phyloP scores from a whole-genome alignment of 2,329 filamentous ascomycete species.

The Fonsecaea nubica region DNA sequence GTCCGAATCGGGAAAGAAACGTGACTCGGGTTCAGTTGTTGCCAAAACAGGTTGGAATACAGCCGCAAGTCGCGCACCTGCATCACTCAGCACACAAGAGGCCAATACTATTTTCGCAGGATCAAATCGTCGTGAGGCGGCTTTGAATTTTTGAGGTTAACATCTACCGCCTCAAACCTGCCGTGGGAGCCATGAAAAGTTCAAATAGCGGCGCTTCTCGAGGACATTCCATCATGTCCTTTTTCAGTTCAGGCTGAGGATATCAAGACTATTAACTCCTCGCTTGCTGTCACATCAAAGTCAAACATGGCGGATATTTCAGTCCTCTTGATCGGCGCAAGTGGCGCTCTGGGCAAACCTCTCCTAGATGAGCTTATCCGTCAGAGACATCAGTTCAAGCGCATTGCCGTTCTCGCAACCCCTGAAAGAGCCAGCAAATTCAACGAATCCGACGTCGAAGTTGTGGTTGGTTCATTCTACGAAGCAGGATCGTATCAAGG shows the following conservation, averaged over 20 bases:
- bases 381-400: constrained; percentile 21
- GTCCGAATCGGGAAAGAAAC: constrained; percentile 23
- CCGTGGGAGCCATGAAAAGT: background rate
- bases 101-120: background rate
- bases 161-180: background rate
- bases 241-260: background rate
- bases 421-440: constrained; percentile 21
- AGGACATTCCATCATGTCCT: too few species aligned
- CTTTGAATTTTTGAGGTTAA: background rate
- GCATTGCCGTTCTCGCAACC: constrained; percentile 22
- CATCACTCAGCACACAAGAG: constrained; percentile 2
- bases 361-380: constrained; percentile 22
- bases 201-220: constrained; percentile 9
- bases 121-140: constrained; percentile 4
- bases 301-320: constrained; percentile 15
- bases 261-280: background rate
- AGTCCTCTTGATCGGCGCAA: constrained; percentile 24
- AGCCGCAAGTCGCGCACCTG: background rate
- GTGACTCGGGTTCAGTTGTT: constrained; percentile 4
- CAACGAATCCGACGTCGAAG: constrained; percentile 18
- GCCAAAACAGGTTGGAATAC: background rate
- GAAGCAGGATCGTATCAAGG: constrained; percentile 17
- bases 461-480: constrained; percentile 18
- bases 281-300: background rate
- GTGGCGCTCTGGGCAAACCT: constrained; percentile 21